phyloP scores from a whole-genome alignment of 129 eudicot species.

The Heracleum sosnowskyi region DNA sequence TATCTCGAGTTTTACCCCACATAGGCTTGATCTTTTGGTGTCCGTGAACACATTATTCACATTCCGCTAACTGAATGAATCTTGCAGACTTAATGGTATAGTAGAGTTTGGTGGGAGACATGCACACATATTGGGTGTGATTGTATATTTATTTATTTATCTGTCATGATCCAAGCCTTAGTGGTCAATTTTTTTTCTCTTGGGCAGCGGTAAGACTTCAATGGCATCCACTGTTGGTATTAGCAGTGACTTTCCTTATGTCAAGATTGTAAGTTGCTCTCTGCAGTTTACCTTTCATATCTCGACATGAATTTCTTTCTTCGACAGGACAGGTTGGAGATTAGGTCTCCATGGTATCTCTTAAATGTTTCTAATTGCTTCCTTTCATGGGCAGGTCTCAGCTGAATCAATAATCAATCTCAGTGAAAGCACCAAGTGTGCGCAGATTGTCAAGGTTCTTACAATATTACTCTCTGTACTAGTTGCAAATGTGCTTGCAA shows the following conservation, averaged over 20 bases:
- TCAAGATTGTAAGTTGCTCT: conserved; percentile 78
- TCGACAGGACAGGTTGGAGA: not conserved
- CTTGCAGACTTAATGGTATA: conserved; percentile 84
- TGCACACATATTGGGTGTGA: conserved; percentile 47
- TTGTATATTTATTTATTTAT: not conserved
- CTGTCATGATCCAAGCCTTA: not conserved
- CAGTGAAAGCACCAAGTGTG: conserved; percentile 92
- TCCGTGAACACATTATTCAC: not conserved
- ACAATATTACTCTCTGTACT: not conserved
- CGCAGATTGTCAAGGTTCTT: conserved; percentile 90
- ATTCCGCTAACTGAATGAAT: conserved; percentile 9
- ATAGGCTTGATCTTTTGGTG: not conserved
- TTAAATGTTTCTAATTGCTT: conserved; percentile 7
- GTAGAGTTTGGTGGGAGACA: conserved; percentile 88
- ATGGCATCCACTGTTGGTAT: conserved; percentile 97
- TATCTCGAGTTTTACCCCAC: not conserved
- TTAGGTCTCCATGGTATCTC: not conserved
- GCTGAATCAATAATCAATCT: conserved; percentile 99
- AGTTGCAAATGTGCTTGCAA: not conserved
- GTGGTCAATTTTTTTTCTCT: not conserved
- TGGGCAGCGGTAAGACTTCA: conserved; percentile 95
- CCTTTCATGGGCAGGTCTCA: conserved; percentile 49
- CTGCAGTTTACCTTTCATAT: not conserved
- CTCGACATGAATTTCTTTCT: not conserved
- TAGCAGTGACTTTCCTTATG: conserved; percentile 92